A percentile compares a stretch with the other conserved stretches of the same genome.
phyloP scores from a whole-genome alignment of 1,284 basidiomycete species.

The Trametes sp. region DNA sequence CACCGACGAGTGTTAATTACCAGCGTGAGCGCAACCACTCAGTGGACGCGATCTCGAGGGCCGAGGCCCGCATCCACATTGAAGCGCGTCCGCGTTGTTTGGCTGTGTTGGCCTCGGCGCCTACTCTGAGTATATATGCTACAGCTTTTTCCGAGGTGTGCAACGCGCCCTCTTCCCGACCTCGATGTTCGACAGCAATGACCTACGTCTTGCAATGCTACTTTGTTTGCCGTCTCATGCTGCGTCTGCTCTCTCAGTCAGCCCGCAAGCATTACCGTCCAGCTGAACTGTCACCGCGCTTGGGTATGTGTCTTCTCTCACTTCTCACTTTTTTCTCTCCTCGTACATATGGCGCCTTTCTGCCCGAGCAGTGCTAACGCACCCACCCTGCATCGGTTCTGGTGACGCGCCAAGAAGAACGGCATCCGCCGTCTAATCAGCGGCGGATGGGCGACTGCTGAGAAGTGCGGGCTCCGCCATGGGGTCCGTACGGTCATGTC shows the following conservation, averaged over 20 bases:
- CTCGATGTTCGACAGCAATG: no score
- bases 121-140: background rate
- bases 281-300: background rate
- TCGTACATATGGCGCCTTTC: constrained; percentile 41
- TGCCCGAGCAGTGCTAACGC: constrained; percentile 43
- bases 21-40: no score
- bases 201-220: no score
- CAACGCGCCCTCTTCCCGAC: no score
- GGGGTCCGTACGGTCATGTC: constrained; percentile 36
- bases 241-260: background rate
- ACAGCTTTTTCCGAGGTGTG: background rate
- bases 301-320: background rate
- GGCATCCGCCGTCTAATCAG: constrained; percentile 39
- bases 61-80: no score
- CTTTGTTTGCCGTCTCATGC: background rate
- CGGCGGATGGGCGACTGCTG: constrained; percentile 36
- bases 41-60: no score
- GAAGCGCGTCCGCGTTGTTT: background rate
- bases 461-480: constrained; percentile 36
- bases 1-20: no score
- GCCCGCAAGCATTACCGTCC: background rate
- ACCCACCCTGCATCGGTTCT: constrained; percentile 46
- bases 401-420: constrained; percentile 41
- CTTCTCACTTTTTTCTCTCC: background rate
- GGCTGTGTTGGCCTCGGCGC: background rate